Evolutionary conservation across 441 rosid genomes (phyloP), one percentile per base, ranked within the genome.

Genomic region (Theobroma grandiflorum): DNA sequence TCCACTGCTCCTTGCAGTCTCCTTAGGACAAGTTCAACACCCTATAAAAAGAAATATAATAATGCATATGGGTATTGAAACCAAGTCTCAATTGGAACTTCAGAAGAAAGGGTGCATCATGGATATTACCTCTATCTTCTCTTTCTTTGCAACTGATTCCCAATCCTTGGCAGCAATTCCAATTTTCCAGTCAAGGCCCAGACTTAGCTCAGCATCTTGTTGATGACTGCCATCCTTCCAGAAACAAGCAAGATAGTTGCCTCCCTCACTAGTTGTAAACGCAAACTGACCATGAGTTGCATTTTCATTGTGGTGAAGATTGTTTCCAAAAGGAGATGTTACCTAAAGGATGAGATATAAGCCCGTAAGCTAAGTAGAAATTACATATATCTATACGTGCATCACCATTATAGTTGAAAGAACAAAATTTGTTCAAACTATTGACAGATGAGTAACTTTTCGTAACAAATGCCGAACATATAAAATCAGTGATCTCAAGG

Each of bases 151-250:
- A 78, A 95, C 94, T 35, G 96, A 88, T 22, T 94, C 97, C 98
- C 98, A 95, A 86, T 95, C 95, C 89, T 91, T 91, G 8, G 98
- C 93, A 61, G 95, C 91, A 9, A 94, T 88, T 73, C 99, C 99
- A 45, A 79, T 91, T 89, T 82, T 94, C 98, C 98, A 95, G 84
- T 95, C 97, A 37, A 95, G 83, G 47, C 97, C 90, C 63, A 95
- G 85, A 75, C 92, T 92, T 35, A 83, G 50, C 20, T 78, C 86
- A 61, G 78, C 79, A 52, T 82, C 77, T 57, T 80, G 87, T 31
- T 85, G 88, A 42, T 79, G 86, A 26, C 70, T 80, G 8, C 81
- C 77, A 76, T 86, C 92, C 77, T 83, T 31, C 94, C 89, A 91
- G 89, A 95, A 95, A 83, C 99, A 95, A 78, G 98, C 99, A 88